Conservation (phyloP, 2,329 filamentous ascomycete genomes). For the Colletotrichum cordylinicola region DNA sequence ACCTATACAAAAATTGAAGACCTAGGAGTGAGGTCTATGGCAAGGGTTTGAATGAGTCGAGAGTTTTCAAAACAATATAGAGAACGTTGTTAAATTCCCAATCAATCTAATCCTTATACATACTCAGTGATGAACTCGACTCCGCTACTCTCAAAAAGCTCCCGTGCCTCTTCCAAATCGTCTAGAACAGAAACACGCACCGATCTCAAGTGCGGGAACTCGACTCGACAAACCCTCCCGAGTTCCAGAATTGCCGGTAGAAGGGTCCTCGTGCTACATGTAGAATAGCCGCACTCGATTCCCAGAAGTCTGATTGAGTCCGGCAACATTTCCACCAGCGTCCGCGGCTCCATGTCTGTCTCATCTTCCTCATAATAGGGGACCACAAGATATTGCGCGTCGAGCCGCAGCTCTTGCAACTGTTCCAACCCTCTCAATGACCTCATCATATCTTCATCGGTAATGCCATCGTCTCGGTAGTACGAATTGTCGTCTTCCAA, state of each 20-base stretch:
- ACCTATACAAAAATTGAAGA: neutral
- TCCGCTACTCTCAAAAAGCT: neutral
- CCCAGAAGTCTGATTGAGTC: neutral
- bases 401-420: neutral
- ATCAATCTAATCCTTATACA: neutral
- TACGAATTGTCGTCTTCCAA: neutral
- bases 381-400: neutral
- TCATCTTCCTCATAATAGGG: neutral
- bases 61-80: neutral
- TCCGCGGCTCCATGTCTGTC: neutral
- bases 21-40: too few species aligned
- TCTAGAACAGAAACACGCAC: neutral
- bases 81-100: neutral
- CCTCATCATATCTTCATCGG: neutral
- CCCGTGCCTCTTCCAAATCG: neutral
- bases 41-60: neutral
- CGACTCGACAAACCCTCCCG: neutral
- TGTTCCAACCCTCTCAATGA: neutral
- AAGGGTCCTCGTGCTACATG: neutral
- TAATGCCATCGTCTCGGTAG: neutral
- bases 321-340: neutral
- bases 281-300: neutral
- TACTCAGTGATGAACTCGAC: neutral
- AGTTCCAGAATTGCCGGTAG: neutral
- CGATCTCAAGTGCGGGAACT: neutral